Evolutionary conservation across 2,329 filamentous ascomycete species (phyloP).

Genomic region (Grosmannia clavigera): DNA sequence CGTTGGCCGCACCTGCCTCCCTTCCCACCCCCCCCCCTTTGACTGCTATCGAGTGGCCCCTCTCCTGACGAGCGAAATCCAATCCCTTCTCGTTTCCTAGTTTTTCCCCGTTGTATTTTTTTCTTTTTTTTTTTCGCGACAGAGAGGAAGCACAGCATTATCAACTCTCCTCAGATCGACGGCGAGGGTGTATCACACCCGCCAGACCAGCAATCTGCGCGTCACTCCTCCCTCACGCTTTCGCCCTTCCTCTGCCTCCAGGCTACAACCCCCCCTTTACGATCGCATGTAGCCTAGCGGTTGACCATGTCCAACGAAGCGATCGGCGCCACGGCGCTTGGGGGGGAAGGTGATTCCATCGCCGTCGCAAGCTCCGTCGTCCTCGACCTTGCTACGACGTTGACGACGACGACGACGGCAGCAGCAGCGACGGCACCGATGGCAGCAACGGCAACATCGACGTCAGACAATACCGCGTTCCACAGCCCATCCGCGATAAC

Average conservation of each 20-base stretch:
- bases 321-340: conserved; percentile 34
- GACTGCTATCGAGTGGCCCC: conserved; percentile 11
- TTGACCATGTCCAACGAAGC: conserved; percentile 42
- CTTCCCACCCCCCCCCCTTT: conserved; percentile 5
- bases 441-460: neutral
- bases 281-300: conserved; percentile 16
- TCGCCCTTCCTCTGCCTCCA: conserved; percentile 3
- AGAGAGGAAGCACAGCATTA: conserved; percentile 1
- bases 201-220: neutral
- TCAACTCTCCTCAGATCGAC: neutral
- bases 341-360: conserved; percentile 20
- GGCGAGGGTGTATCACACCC: neutral
- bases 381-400: conserved; percentile 1
- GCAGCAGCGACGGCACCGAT: too few species aligned
- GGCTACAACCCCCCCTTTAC: conserved; percentile 14
- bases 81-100: conserved; percentile 3
- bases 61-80: conserved; percentile 10
- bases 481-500: conserved; percentile 5
- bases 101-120: conserved; percentile 3
- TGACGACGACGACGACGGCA: neutral
- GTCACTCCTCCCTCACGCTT: conserved; percentile 3
- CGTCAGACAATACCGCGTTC: conserved; percentile 12
- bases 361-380: conserved; percentile 12
- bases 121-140: conserved; percentile 3
- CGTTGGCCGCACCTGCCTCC: conserved; percentile 9